A percentile compares a stretch with the other conserved stretches of the same genome.
phyloP scores from a whole-genome alignment of 1,284 basidiomycete genomes.

The Schizophyllum amplum region DNA sequence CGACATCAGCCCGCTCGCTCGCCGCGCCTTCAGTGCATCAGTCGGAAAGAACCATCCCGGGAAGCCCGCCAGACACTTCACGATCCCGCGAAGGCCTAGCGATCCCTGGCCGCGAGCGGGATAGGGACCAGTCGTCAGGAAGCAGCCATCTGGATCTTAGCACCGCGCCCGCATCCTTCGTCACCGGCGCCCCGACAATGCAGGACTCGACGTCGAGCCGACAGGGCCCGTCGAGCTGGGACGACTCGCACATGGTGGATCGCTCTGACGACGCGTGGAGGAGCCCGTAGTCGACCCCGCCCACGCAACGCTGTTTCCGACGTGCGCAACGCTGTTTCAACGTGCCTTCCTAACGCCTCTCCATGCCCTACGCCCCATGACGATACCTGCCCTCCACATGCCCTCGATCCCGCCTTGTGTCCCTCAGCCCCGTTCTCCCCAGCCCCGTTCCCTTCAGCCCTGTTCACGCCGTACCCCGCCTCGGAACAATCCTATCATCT shows the following conservation, averaged over 20 bases:
- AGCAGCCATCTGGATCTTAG: constrained; percentile 53
- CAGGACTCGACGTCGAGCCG: constrained; percentile 33
- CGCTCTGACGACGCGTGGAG: constrained; percentile 24
- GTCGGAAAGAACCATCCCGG: constrained; percentile 17
- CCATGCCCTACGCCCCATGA: no score
- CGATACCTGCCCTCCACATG: no score
- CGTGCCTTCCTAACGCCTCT: neutral
- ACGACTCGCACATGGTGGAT: constrained; percentile 30
- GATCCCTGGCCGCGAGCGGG: constrained; percentile 11
- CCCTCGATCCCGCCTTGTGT: no score
- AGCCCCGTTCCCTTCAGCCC: neutral
- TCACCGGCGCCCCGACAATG: constrained; percentile 53
- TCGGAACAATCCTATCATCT: neutral
- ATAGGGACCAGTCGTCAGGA: constrained; percentile 9
- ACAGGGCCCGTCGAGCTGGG: constrained; percentile 23
- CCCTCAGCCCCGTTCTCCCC: no score
- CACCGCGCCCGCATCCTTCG: constrained; percentile 57
- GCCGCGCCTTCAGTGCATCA: constrained; percentile 8
- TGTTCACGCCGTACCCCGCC: neutral
- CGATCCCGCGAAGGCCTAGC: constrained; percentile 7
- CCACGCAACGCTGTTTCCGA: neutral
- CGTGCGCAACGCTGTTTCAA: neutral
- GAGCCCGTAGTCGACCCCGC: constrained; percentile 15
- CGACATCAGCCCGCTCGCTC: constrained; percentile 9
- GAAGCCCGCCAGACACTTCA: constrained; percentile 9